Evolutionary conservation across 1,139 yeast species (phyloP), one percentile per base, ranked within the genome.

Genomic region (Candida freyschussii): DNA sequence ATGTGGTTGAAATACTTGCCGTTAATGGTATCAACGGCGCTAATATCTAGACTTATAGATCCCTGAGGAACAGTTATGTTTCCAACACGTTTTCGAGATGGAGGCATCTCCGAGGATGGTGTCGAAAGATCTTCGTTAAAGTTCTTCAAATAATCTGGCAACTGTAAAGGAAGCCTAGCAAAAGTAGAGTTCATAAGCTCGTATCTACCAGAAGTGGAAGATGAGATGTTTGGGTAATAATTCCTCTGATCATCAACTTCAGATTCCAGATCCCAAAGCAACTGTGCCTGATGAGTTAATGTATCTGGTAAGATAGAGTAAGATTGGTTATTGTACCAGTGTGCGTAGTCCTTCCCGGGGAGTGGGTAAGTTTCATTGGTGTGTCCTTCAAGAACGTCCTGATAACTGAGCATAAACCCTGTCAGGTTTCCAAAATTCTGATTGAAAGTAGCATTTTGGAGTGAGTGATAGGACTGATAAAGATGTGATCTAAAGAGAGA

Each of bases 341-440:
- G 69, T 14, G 58, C 47, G 26, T 65, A 61, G 7, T 61, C 56
- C 20, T 62, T 55, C 21, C 61, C 58, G 18, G 68, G 75, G 17
- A 78, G 52, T 1, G 87, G 87, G 73, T 80, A 80, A 1, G 75
- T 64, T 34, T 69, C 65, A 36, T 60, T 60, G 1, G 51, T 57
- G 24, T 64, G 61, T 9, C 71, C 70, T 5, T 59, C 48, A 4
- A 66, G 13, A 21, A 64, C 67, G 53, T 82, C 91, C 8, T 62
- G 58, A 47, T 79, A 83, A 30, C 81, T 76, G 37, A 77, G 57
- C 50, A 64, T 67, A 41, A 79, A 72, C 7, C 95, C 95, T 0
- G 94, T 82, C 9, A 85, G 55, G 47, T 83, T 80, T 1, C 82
- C 83, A 53, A 79, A 80, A 7, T 86, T 86, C 4, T 57, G 43